Evolutionary conservation across 441 rosid species (phyloP), one percentile per base, ranked within the genome.

Genomic region (Cnidoscolus chayamansa): DNA sequence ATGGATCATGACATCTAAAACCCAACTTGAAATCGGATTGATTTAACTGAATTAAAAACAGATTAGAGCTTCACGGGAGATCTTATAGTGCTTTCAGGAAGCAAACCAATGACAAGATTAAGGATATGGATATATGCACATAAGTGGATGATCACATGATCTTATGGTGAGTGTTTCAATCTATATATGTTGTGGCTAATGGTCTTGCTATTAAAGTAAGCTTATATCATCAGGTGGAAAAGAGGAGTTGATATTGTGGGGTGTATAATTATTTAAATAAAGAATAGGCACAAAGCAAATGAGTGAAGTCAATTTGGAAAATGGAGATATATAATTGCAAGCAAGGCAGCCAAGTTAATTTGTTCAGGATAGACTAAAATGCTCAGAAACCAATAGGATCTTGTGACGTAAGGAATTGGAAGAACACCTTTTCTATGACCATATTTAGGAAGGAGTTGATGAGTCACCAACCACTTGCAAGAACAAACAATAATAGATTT

Each of bases 391-490:
- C 78, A 77, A 82, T 76, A 32, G 48, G 47, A 70, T 63, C 17
- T 68, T 70, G 56, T 79, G 83, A 80, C 82, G 74, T 56, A 70
- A 53, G 76, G 80, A 78, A 81, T 72, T 71, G 76, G 72, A 77
- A 74, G 75, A 77, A 74, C 59, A 2, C 71, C 54, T 67, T 70
- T 63, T 73, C 67, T 64, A 49, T 51, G 78, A 76, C 70, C 67
- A 77, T 72, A 59, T 53, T 76, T 73, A 68, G 75, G 59, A 76
- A 75, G 73, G 79, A 77, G 61, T 49, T 76, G 78, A 78, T 86
- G 91, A 86, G 86, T 84, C 94, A 77, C 67, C 78, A 78, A 74
- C 78, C 94, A 87, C 91, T 84, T 71, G 74, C 54, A 17, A 8
- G 20, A 25, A 47, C 9, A 43, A 58, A 16, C 45, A 58, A 43